Conservation (phyloP, 2,329 filamentous ascomycete genomes). For the Colletotrichum filicis region DNA sequence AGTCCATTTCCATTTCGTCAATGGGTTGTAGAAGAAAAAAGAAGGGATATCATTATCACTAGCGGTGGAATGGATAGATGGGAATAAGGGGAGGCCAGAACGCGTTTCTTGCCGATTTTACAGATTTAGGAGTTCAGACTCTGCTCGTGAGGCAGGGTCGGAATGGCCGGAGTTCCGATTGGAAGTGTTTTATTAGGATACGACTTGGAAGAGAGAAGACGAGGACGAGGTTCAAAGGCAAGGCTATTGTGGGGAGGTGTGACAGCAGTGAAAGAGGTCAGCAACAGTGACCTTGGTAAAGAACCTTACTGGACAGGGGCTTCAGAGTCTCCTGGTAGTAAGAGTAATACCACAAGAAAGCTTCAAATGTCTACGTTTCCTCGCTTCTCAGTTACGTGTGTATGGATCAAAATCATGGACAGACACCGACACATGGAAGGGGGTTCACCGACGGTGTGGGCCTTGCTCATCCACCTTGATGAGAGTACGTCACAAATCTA, state of each 20-base stretch:
- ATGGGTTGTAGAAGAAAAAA: background rate
- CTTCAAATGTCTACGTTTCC: background rate
- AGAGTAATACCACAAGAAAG: slow-evolving; percentile 23
- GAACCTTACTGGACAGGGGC: background rate
- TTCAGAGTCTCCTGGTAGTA: background rate
- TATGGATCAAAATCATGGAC: background rate
- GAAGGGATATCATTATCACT: background rate
- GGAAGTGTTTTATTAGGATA: slow-evolving; percentile 3
- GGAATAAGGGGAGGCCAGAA: background rate
- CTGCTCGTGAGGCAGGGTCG: slow-evolving; percentile 19
- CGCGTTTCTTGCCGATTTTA: background rate
- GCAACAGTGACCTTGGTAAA: background rate
- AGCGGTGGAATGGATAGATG: background rate
- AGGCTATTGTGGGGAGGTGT: background rate
- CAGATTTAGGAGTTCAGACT: slow-evolving; percentile 26
- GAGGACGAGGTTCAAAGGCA: background rate
- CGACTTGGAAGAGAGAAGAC: background rate
- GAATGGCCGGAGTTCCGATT: slow-evolving; percentile 21
- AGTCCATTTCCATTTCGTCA: background rate
- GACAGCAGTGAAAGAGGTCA: background rate
- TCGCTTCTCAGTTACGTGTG: background rate
- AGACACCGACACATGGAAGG: background rate
- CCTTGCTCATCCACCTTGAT: too few species aligned
- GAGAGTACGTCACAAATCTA: too few species aligned
- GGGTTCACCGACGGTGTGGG: background rate